Base-by-base conservation (phyloP, 805 yeast genomes). In the Yamadazyma laniorum region DNA sequence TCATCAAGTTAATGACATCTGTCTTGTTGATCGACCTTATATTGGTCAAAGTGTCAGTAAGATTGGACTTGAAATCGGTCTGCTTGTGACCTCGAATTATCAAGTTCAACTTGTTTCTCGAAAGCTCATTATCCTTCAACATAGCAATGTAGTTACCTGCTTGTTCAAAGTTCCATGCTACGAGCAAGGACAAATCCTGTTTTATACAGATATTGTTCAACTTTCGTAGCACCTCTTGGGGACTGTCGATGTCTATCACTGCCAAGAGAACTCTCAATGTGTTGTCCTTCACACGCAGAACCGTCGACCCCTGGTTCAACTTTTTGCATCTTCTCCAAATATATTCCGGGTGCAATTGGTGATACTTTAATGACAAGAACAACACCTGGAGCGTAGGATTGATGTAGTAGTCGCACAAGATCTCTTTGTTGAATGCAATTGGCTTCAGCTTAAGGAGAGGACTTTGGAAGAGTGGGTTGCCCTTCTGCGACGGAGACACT, bases 291-390 rank as follows among this genome's bases (percentile, higher is more conserved):
- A 25, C 21, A 59, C 43, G 45, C 37, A 48, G 60, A 57, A 25
- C 42, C 5, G 53, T 32, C 1, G 64, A 49, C 3, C 72, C 71
- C 28, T 63, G 61, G 41, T 64, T 63, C 25, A 66, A 47, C 37
- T 82, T 68, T 38, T 65, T 67, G 19, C 67, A 48, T 42, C 83
- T 67, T 44, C 75, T 76, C 59, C 76, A 74, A 3, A 85, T 71
- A 49, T 85, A 85, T 48, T 84, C 91, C 0, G 90, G 88, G 47
- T 81, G 83, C 27, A 85, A 61, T 55, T 83, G 84, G 53, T 83
- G 88, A 54, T 85, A 85, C 35, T 82, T 80, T 33, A 85, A 56
- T 1, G 87, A 78, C 3, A 85, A 64, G 47, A 84, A 83, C 0
- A 85, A 49, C 1, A 82, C 73, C 40, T 74, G 74, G 55, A 77